Conservation (phyloP, 2,329 filamentous ascomycete genomes). For the Gyromitra esculenta region DNA sequence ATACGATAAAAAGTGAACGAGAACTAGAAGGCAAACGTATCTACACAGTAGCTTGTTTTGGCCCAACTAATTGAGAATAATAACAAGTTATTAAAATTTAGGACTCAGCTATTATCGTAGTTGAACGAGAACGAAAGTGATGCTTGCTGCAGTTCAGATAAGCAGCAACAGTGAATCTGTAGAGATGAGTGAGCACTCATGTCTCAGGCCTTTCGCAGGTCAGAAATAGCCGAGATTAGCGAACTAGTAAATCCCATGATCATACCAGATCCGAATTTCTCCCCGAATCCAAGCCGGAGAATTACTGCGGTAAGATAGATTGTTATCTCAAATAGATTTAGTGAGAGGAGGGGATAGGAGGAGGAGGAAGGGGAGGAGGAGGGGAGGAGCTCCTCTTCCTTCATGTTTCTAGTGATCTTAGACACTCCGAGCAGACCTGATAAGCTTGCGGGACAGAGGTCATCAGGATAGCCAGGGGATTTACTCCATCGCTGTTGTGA, state of each 20-base stretch:
- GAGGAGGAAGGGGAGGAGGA: too few species aligned
- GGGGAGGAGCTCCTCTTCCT: conserved; percentile 4
- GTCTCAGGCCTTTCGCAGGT: neutral
- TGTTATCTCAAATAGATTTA: neutral
- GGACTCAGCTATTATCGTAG: too few species aligned
- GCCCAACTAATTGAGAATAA: neutral
- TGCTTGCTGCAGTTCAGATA: neutral
- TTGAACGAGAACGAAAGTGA: neutral
- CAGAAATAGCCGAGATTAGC: neutral
- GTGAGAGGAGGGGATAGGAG: neutral
- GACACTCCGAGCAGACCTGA: neutral
- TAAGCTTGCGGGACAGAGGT: neutral
- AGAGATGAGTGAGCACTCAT: neutral
- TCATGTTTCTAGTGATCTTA: neutral
- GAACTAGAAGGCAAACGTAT: neutral
- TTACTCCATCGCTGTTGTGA: neutral
- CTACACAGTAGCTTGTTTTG: neutral
- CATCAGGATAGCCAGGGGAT: neutral
- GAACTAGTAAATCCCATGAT: neutral
- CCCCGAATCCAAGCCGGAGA: neutral
- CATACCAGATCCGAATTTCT: neutral
- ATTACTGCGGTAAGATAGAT: neutral
- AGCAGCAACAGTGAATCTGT: neutral
- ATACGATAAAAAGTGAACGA: neutral
- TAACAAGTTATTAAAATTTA: neutral